Percentiles rank a stretch among this genome's conserved stretches.
These are phyloP conservation scores for Sergeia podlipaevii DNA, from an alignment of 208 protist species.

Conservation along the genomic window DNA sequence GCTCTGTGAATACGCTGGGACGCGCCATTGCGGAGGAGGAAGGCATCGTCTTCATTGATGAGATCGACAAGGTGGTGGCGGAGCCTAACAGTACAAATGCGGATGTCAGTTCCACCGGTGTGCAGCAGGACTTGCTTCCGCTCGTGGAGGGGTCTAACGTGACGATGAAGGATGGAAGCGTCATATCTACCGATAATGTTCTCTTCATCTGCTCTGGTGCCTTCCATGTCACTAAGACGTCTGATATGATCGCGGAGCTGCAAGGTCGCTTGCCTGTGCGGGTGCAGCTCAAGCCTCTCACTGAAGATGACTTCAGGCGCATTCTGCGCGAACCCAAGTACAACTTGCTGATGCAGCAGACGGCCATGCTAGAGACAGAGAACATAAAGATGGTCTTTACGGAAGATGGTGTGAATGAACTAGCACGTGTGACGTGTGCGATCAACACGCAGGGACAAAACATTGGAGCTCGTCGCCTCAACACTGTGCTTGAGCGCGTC, in stretches of 20 bases:
- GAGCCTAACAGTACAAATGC: constrained; percentile 44
- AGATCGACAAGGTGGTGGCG: constrained; percentile 97
- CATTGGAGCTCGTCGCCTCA: constrained; percentile 95
- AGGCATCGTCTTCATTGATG: constrained; percentile 98
- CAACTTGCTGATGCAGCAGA: constrained; percentile 93
- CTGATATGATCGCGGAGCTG: constrained; percentile 94
- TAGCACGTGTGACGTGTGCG: constrained; percentile 89
- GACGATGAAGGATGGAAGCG: constrained; percentile 94
- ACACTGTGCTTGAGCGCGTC: constrained; percentile 95
- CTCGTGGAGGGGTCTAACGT: constrained; percentile 96
- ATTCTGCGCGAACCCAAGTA: constrained; percentile 97
- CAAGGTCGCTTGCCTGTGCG: constrained; percentile 97
- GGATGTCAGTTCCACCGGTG: constrained; percentile 93
- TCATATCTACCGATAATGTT: constrained; percentile 96
- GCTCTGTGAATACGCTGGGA: constrained; percentile 82
- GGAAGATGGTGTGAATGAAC: constrained; percentile 86
- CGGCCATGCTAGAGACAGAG: constrained; percentile 93
- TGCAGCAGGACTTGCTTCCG: constrained; percentile 98
- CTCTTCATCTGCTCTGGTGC: constrained; percentile 97
- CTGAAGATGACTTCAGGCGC: constrained; percentile 92
- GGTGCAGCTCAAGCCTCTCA: constrained; percentile 96
- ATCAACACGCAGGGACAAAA: constrained; percentile 96
- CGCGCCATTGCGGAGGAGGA: constrained; percentile 88
- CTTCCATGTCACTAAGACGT: constrained; percentile 93
- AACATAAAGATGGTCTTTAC: constrained; percentile 93